Conservation (phyloP, 148 eudicot species). For the Rhododendron vialii region DNA sequence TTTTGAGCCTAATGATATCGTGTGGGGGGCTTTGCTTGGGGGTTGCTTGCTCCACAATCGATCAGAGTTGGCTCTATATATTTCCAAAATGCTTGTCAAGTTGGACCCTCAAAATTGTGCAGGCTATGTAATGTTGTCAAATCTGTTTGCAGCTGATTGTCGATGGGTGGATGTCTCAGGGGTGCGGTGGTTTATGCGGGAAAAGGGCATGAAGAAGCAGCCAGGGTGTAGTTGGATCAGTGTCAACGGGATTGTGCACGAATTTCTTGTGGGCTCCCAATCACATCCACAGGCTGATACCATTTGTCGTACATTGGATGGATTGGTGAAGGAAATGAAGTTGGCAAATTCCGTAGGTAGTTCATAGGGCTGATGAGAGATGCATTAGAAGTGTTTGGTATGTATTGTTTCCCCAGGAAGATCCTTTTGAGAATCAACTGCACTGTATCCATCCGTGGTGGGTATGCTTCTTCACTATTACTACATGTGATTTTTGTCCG, state of each 20-base stretch:
- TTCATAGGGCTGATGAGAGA: neutral
- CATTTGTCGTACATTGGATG: conserved; percentile 33
- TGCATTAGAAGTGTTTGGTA: neutral
- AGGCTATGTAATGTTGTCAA: conserved; percentile 79
- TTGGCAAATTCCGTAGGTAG: conserved; percentile 17
- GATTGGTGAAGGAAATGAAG: conserved; percentile 55
- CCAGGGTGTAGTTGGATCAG: conserved; percentile 70
- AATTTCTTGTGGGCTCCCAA: conserved; percentile 55
- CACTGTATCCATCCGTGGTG: neutral
- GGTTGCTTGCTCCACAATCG: conserved; percentile 70
- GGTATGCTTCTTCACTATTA: neutral
- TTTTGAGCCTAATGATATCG: conserved; percentile 59
- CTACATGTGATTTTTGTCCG: neutral
- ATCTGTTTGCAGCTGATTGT: conserved; percentile 55
- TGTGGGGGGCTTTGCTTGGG: conserved; percentile 81
- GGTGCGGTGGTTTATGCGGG: conserved; percentile 59
- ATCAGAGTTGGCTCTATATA: conserved; percentile 42
- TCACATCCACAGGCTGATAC: conserved; percentile 35
- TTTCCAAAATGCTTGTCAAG: conserved; percentile 57
- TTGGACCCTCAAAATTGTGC: conserved; percentile 68
- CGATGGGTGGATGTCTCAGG: conserved; percentile 62
- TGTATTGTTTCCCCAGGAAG: neutral
- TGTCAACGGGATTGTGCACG: conserved; percentile 51
- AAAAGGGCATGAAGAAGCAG: conserved; percentile 59
- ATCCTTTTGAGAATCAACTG: neutral